Evolutionary conservation across 306 rosid genomes (phyloP), one percentile per base, ranked within the genome.

Genomic region (Cyclanthera cordifolia): DNA sequence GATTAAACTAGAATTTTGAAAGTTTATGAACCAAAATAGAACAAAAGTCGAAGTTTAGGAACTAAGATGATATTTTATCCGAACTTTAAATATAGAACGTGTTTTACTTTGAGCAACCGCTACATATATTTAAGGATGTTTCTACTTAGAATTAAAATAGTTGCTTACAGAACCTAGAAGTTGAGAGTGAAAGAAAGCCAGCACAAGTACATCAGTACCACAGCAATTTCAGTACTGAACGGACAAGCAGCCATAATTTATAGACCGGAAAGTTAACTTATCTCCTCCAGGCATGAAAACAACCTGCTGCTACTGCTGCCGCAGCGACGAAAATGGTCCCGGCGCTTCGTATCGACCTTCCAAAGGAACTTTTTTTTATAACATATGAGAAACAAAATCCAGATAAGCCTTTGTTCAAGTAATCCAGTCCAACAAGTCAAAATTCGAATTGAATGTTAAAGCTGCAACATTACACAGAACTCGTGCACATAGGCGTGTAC

Each of bases 381-480:
- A 12, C 53, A 65, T 41, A 12, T 24, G 7, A 65, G 70, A 23
- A 64, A 23, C 21, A 23, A 64, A 43, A 2, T 65, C 51, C 52
- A 64, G 48, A 43, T 20, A 43, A 41, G 34, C 53, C 52, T 45
- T 23, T 45, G 70, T 65, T 45, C 49, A 14, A 23, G 53, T 45
- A 45, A 65, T 65, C 53, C 53, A 45, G 45, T 65, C 70, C 70
- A 65, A 65, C 70, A 65, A 20, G 13, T 65, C 70, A 65, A 65
- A 65, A 65, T 59, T 55, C 70, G 53, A 65, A 65, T 65, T 43
- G 34, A 65, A 65, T 65, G 53, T 45, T 65, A 65, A 65, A 65
- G 32, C 70, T 65, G 45, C 53, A 65, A 65, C n/a, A n/a, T n/a
- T n/a, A n/a, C n/a, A n/a, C 53, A 65, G 20, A 64, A 65, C 53